A percentile compares a stretch with the other conserved stretches of the same genome.
Conservation (phyloP, 257 asterid genomes). For the Thymus mandschuricus region DNA sequence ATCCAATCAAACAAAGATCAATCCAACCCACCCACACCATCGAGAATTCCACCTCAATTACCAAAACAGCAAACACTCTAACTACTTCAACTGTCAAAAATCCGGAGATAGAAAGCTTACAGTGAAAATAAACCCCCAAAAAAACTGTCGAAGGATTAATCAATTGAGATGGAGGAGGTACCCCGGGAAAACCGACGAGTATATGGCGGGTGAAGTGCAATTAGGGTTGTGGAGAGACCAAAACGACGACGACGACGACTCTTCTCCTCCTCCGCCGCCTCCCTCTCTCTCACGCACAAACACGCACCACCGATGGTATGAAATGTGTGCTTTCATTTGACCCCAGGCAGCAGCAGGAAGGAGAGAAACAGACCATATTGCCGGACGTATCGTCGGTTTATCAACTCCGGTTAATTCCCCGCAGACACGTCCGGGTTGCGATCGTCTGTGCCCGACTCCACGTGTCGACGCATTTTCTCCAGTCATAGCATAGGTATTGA, state of each 20-base stretch:
- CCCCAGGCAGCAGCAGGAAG: conserved; percentile 47
- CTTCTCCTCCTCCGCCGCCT: conserved; percentile 29
- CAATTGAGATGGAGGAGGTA: not conserved
- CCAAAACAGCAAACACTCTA: not conserved
- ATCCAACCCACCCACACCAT: conserved; percentile 27
- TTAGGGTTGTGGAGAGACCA: conserved; percentile 38
- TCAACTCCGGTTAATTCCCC: conserved; percentile 49
- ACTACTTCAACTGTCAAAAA: not conserved
- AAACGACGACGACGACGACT: conserved; percentile 12
- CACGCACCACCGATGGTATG: conserved; percentile 36
- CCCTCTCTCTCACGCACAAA: conserved; percentile 33
- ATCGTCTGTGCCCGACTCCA: conserved; percentile 44
- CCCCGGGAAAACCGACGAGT: conserved; percentile 16
- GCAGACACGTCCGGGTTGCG: conserved; percentile 56
- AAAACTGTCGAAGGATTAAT: not conserved
- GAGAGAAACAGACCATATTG: conserved; percentile 39
- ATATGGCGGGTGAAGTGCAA: conserved; percentile 23
- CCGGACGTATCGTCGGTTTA: conserved; percentile 63
- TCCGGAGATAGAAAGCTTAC: conserved; percentile 11
- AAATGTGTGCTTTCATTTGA: conserved; percentile 41
- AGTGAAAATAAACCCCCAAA: not conserved
- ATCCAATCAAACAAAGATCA: conserved; percentile 39
- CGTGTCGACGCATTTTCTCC: conserved; percentile 29
- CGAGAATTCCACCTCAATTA: conserved; percentile 23
- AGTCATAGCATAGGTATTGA: conserved; percentile 29